Base-by-base conservation (phyloP, 306 rosid genomes). In the Sphenostylis stenocarpa region DNA sequence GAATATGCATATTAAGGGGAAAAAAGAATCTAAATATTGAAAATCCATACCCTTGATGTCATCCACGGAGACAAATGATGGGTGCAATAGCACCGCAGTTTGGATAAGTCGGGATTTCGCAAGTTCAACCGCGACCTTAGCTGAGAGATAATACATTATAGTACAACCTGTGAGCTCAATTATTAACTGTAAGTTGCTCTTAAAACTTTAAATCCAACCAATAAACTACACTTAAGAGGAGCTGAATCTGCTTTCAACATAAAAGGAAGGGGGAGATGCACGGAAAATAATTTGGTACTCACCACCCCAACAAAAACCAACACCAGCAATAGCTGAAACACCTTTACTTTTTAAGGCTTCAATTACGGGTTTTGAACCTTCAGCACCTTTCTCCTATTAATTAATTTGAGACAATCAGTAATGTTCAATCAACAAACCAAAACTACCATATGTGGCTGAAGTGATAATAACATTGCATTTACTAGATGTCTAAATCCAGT, bases 261-360 rank as follows among this genome's bases (percentile, higher is more conserved):
- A 67, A 39, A 79, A 16, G 36, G 43, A n/a, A 15, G 16, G 12
- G 16, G 47, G 3, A 43, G 68, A 43, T 67, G 76, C 76, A 39
- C 23, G 60, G 0, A 14, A 26, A 67, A 61, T 38, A 60, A 39
- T 70, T 28, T 75, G 41, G 77, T 21, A 78, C 89, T 84, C 82
- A 90, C 96, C 98, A 28, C 98, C 98, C 97, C 97, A 93, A 73
- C 96, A 91, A 75, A 88, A 84, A 67, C 91, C 93, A 8, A 60
- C 96, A 51, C 91, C 92, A n/a, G 96, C 94, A 0, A 91, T 47
- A 9, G 90, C 84, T 38, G 90, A 80, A 82, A 91, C 57, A 62
- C 92, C 92, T 81, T 80, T 85, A 36, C 80, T 81, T 83, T 86
- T 91, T 45, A 93, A 64, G 56, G 88, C 91, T 83, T 87, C 91